Evolutionary conservation across 371 early-diverging fungal species (phyloP), one percentile per base, ranked within the genome.

Genomic region (Phascolomyces articulosus): DNA sequence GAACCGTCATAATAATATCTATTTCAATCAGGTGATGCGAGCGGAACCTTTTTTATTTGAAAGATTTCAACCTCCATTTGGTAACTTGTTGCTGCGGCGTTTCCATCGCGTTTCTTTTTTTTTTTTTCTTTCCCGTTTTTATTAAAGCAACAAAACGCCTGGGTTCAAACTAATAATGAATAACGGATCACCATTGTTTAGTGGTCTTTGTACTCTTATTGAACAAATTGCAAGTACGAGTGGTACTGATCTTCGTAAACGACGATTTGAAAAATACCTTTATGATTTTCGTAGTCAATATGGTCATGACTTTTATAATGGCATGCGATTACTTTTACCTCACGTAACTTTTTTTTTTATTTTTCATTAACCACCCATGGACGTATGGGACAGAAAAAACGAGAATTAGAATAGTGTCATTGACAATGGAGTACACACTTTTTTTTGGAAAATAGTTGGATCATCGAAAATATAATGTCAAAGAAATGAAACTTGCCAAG

Each of bases 241-340:
- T 53, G 73, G 75, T 40, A 73, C 72, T 20, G 65, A 69, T 18
- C 54, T 56, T 9, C 72, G 73, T 38, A 74, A 75, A 49, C 23
- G 62, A 34, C 55, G 56, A 1, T 58, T 78, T 20, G 51, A 55
- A 23, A 59, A 64, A 40, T 78, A 65, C 31, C 20, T 60, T 18
- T 68, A 84, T 65, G 74, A 73, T 27, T 87, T 83, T 84, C 80
- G 85, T 40, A 55, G 61, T 8, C 63, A 74, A 40, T 80, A 77
- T 54, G 84, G 83, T 4, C 70, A 62, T 34, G 69, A 80, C 68
- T 77, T 84, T 67, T 85, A 77, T 59, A 84, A 85, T 16, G 74
- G 79, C n/a, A 80, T 90, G 66, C 78, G 91, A n/a, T 69, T 92
- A n/a, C 64, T 92, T 28, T 68, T 92, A 20, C 92, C 92, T 27